Conservation (phyloP, 345 rosid genomes). For the Nephelium lappaceum region DNA sequence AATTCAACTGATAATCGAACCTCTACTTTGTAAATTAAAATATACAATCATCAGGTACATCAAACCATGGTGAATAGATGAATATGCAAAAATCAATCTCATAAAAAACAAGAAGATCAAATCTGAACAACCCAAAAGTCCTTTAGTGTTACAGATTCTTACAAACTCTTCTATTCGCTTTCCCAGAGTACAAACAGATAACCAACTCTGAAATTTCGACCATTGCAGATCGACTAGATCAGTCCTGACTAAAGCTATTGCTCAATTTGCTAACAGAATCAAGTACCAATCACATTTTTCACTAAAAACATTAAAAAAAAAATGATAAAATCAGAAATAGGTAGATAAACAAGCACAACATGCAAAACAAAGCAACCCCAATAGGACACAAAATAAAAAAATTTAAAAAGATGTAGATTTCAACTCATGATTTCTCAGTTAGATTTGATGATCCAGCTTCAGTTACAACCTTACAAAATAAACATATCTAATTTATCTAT, state of each 20-base stretch:
- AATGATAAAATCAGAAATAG: too few relatives aligned
- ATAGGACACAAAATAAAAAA: background rate
- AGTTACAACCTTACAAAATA: too few relatives aligned
- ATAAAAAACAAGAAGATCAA: too few relatives aligned
- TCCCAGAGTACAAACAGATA: background rate
- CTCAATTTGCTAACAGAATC: background rate
- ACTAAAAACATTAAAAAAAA: too few relatives aligned
- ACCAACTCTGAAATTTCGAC: background rate
- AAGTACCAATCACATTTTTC: background rate
- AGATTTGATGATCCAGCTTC: too few relatives aligned
- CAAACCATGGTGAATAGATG: background rate
- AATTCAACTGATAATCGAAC: background rate
- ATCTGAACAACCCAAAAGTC: background rate
- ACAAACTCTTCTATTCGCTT: background rate
- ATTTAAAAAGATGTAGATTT: background rate
- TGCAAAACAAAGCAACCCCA: conserved; percentile 69
- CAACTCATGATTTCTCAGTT: too few relatives aligned
- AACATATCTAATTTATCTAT: too few relatives aligned
- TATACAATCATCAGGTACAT: background rate
- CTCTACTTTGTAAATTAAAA: background rate
- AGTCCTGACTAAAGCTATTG: background rate
- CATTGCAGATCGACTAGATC: too few relatives aligned
- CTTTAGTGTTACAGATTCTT: background rate
- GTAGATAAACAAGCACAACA: conserved; percentile 12
- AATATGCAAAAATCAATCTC: too few relatives aligned